A percentile compares a stretch with the other conserved stretches of the same genome.
Evolutionary conservation across 768 basidiomycete genomes (phyloP).

Genomic region (Leccinellum albellum): DNA sequence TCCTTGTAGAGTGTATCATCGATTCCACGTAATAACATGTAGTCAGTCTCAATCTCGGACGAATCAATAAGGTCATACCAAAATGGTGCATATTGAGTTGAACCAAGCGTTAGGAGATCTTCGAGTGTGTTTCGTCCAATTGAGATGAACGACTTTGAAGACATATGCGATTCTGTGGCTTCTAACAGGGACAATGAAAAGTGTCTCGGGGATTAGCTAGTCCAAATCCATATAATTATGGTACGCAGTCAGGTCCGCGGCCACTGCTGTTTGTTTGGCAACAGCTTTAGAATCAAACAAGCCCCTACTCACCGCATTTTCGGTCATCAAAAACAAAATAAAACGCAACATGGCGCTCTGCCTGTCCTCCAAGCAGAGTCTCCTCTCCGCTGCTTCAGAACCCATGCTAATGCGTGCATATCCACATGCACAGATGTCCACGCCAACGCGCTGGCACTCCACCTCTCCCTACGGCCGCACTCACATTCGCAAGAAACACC

Average conservation of each 20-base stretch:
- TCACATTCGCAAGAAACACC: slow-evolving; percentile 73
- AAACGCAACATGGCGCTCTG: slow-evolving; percentile 11
- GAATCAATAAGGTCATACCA: no score
- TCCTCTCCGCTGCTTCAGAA: slow-evolving; percentile 4
- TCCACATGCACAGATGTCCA: neutral
- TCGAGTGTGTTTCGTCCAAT: no score
- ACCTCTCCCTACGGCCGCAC: slow-evolving; percentile 80
- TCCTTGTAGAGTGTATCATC: no score
- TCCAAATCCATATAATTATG: no score
- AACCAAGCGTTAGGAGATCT: no score
- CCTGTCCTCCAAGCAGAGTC: slow-evolving; percentile 10
- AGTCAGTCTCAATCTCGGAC: no score
- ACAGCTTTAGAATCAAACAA: slow-evolving; percentile 19
- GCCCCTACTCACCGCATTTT: neutral
- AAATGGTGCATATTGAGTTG: no score
- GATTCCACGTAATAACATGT: neutral
- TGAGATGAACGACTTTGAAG: no score
- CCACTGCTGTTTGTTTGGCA: slow-evolving; percentile 18
- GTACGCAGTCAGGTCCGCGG: no score
- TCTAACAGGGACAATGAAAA: no score
- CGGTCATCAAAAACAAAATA: neutral
- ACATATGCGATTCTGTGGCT: no score
- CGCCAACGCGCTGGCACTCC: slow-evolving; percentile 46
- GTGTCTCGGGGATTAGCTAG: no score
- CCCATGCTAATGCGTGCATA: slow-evolving; percentile 14